A percentile compares a stretch with the other conserved stretches of the same genome.
phyloP scores from a whole-genome alignment of 2,329 filamentous ascomycete species.

The Hansfordia pulvinata region DNA sequence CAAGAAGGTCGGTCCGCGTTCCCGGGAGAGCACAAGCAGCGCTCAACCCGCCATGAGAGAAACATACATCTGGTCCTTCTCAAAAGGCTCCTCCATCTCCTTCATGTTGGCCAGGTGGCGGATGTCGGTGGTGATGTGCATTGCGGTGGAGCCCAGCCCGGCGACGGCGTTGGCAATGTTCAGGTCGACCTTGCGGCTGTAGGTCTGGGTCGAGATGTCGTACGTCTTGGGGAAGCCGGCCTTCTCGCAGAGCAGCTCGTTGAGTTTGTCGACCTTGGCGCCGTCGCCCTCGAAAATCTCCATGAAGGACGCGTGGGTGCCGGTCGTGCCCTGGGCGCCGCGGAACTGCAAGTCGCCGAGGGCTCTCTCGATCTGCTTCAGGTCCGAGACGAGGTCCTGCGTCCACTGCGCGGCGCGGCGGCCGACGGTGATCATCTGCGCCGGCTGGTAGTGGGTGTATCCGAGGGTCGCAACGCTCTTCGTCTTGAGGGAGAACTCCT shows the following conservation, averaged over 20 bases:
- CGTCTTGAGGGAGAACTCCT: constrained; percentile 57
- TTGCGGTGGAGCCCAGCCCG: constrained; percentile 65
- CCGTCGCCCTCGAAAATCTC: constrained; percentile 33
- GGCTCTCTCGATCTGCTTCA: constrained; percentile 58
- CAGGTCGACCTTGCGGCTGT: constrained; percentile 69
- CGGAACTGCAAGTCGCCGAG: constrained; percentile 60
- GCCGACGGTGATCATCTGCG: constrained; percentile 40
- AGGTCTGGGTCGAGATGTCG: constrained; percentile 48
- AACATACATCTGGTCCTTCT: constrained; percentile 60
- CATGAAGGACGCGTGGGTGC: constrained; percentile 68
- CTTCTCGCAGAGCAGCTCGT: constrained; percentile 40
- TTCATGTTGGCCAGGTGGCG: constrained; percentile 63
- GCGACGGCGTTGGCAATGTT: constrained; percentile 69
- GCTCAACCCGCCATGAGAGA: no score
- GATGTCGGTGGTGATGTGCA: constrained; percentile 63
- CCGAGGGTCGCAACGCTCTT: constrained; percentile 61
- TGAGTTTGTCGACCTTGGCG: constrained; percentile 37
- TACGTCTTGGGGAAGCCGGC: constrained; percentile 36
- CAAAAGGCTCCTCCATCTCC: constrained; percentile 67
- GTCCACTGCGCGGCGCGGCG: constrained; percentile 59
- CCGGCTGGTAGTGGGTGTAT: constrained; percentile 62
- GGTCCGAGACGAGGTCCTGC: constrained; percentile 62
- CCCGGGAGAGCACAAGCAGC: no score
- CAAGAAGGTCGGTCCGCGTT: no score
- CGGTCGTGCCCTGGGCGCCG: constrained; percentile 39